These are phyloP conservation scores for Histomonas meleagridis DNA, from an alignment of 208 protist genomes.

Conservation along the genomic window DNA sequence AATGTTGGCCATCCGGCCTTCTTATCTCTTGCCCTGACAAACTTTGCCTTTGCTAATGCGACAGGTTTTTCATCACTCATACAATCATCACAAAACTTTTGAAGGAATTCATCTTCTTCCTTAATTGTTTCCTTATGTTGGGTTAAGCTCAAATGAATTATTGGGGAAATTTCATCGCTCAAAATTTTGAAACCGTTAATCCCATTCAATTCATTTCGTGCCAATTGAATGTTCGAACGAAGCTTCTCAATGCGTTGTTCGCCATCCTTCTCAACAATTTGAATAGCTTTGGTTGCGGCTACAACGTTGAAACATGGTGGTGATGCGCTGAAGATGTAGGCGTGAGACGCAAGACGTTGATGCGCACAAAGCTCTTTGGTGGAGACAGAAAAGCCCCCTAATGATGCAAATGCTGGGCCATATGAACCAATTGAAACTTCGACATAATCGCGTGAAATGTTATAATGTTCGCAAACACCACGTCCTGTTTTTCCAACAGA, in stretches of 20 bases:
- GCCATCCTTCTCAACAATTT: slow-evolving; percentile 53
- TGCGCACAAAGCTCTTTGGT: slow-evolving; percentile 67
- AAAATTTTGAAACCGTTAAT: background rate
- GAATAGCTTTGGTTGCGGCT: slow-evolving; percentile 61
- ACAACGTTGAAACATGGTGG: slow-evolving; percentile 75
- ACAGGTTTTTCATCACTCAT: background rate
- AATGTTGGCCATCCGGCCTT: background rate
- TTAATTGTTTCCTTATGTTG: background rate
- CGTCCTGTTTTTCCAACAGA: slow-evolving; percentile 74
- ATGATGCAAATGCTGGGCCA: slow-evolving; percentile 65
- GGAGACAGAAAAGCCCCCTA: slow-evolving; percentile 82
- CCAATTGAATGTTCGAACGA: background rate
- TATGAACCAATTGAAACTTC: slow-evolving; percentile 49
- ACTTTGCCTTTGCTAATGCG: background rate
- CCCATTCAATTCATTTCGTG: background rate
- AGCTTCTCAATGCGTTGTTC: background rate
- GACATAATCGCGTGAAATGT: slow-evolving; percentile 36
- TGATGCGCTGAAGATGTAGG: slow-evolving; percentile 88
- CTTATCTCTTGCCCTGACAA: background rate
- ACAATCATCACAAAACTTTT: background rate
- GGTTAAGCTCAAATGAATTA: background rate
- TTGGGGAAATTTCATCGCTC: background rate
- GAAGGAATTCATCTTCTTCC: background rate
- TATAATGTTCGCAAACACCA: slow-evolving; percentile 58
- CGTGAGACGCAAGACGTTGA: slow-evolving; percentile 70